Evolutionary conservation across 768 basidiomycete species (phyloP).

Genomic region (Rhodosporidiobolus odoratus): DNA sequence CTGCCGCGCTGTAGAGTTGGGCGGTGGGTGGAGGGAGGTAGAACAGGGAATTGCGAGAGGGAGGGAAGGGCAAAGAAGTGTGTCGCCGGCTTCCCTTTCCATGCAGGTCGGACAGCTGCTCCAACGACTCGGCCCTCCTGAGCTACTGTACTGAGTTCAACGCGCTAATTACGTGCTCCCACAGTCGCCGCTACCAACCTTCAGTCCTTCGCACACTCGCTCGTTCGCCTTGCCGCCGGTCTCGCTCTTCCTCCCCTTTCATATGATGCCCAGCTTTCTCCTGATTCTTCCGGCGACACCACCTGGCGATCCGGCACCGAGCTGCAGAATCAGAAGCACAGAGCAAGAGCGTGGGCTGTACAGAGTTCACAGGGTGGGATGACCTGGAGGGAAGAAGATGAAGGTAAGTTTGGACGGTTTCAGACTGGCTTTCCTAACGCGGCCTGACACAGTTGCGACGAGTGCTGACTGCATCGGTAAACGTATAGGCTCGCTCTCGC

Average conservation of each 20-base stretch:
- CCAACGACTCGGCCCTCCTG: neutral
- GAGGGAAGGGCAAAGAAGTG: conserved; percentile 65
- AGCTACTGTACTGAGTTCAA: neutral
- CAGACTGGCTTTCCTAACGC: neutral
- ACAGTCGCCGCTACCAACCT: neutral
- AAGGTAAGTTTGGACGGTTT: conserved; percentile 50
- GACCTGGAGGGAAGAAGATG: conserved; percentile 78
- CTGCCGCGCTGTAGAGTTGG: conserved; percentile 60
- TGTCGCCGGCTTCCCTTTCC: neutral
- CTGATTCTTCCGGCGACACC: neutral
- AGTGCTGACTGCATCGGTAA: neutral
- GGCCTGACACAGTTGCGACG: neutral
- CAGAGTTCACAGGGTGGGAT: conserved; percentile 70
- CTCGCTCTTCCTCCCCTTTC: conserved; percentile 8
- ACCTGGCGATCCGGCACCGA: neutral
- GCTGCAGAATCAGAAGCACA: conserved; percentile 44
- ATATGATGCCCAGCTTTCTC: neutral
- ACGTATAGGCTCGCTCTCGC: neutral
- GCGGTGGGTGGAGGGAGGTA: conserved; percentile 53
- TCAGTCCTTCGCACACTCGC: neutral
- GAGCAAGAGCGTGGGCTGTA: conserved; percentile 54
- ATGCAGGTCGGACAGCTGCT: neutral
- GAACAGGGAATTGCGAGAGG: conserved; percentile 60
- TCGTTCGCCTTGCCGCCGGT: conserved; percentile 14
- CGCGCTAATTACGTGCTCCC: neutral